Base-by-base conservation (phyloP, 331 rosid species). In the Arachis monticola region DNA sequence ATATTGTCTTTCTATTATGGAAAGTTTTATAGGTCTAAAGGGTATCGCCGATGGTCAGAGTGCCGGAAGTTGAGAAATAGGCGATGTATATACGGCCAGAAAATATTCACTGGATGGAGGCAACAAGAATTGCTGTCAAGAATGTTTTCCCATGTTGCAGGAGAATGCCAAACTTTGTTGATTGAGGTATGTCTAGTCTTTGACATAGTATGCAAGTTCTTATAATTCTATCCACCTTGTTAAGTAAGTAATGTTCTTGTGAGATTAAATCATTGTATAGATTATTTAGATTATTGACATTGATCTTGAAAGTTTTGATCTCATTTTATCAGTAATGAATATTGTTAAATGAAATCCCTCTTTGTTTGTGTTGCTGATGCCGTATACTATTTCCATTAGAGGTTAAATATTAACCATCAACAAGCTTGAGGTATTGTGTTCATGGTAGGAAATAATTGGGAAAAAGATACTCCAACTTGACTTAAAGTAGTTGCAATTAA, bases 21-120 rank as follows among this genome's bases (percentile, higher is more conserved):
- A 6, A 80, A 77, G 70, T 89, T 91, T 79, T 87, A 74, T 70
- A 65, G 66, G 77, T 82, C 92, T 61, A 73, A 83, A 46, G 86
- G 73, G 60, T 80, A 79, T 71, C 72, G 66, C 70, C 79, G 89
- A 74, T 91, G 94, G 91, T 79, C 91, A 12, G 66, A 79, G 4
- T 77, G 86, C 76, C 69, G 86, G 57, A 90, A 88, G 79, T 59
- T 69, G 62, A 88, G 81, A 78, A 77, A 81, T 60, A 87, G 76
- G 78, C 69, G 77, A 63, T 77, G 81, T 55, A 68, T 70, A 50
- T 74, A 45, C 48, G 92, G 92, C 71, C 82, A 76, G 62, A 89
- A 91, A 78, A 81, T 91, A 76, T 84, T 91, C 79, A 85, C 80
- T 10, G 91, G 90, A 38, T 84, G 87, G 89, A 84, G 92, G 83